Conservation (phyloP, 2,329 filamentous ascomycete genomes). For the Fusarium verticillioides region DNA sequence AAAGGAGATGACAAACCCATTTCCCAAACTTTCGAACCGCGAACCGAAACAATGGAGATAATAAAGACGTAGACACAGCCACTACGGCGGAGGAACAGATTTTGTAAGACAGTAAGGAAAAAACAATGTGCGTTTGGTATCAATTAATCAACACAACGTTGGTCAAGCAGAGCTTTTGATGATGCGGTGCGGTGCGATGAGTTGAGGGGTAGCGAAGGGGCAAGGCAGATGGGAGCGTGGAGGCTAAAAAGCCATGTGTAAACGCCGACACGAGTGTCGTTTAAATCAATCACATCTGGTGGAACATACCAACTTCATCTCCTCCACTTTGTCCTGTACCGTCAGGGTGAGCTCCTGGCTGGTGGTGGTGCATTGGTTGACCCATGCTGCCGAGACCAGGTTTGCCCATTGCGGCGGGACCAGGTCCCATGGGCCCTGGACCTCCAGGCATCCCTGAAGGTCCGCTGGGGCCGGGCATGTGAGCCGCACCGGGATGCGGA, state of each 20-base stretch:
- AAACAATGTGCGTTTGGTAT: conserved; percentile 48
- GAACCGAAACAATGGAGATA: conserved; percentile 19
- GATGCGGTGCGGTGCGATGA: conserved; percentile 20
- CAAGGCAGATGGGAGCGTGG: conserved; percentile 31
- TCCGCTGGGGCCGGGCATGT: conserved; percentile 75
- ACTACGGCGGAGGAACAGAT: conserved; percentile 34
- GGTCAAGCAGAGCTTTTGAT: conserved; percentile 41
- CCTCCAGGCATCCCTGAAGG: conserved; percentile 72
- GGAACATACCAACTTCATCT: conserved; percentile 98
- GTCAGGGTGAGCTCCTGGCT: conserved; percentile 51
- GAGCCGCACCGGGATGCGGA: conserved; percentile 64
- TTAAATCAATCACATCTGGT: conserved; percentile 79
- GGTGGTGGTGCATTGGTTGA: conserved; percentile 75
- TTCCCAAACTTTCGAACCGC: conserved; percentile 29
- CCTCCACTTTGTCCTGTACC: conserved; percentile 73
- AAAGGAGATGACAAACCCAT: conserved; percentile 48
- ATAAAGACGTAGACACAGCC: conserved; percentile 44
- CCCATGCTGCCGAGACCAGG: conserved; percentile 75
- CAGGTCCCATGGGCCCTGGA: conserved; percentile 70
- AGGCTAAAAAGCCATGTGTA: conserved; percentile 39
- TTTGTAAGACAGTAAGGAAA: conserved; percentile 35
- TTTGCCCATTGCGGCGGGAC: conserved; percentile 69
- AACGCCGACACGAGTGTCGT: conserved; percentile 52
- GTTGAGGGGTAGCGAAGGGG: conserved; percentile 27
- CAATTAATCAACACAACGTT: conserved; percentile 52